Base-by-base conservation (phyloP, 2,329 filamentous ascomycete species). In the Aspergillus amoenus region DNA sequence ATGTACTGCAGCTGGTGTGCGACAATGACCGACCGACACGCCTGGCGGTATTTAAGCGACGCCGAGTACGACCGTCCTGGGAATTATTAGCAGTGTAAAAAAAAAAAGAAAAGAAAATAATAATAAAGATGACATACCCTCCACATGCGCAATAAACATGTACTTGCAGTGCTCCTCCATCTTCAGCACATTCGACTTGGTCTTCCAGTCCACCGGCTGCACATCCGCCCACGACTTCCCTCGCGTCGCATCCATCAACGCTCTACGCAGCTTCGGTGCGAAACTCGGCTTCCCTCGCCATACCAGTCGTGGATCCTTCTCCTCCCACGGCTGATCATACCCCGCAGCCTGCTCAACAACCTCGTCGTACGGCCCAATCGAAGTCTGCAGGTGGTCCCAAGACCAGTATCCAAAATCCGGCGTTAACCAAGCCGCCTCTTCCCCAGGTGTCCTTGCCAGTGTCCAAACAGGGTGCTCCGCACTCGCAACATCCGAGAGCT, bases 101-200 rank as follows among this genome's bases (percentile, higher is more conserved):
- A 24, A n/a, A 15, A 39, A 21, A 39, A 41, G 18, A 13, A 22
- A 48, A 43, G 15, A 22, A 43, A 32, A 24, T n/a, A 13, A n/a
- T 1, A n/a, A 24, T 8, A 7, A 24, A 17, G 18, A 11, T 34
- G 11, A 48, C 65, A 67, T 72, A 66, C 81, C 81, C 71, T 83
- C 81, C 3, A 80, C 81, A 61, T 83, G 80, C 3, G 79, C 76
- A 21, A 82, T 77, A 60, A 78, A 83, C 68, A 79, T 79, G 61
- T 82, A 83, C 30, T 74, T 73, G 67, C 81, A 83, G 65, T 82
- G 80, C 50, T 82, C 79, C 34, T 79, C 76, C 66, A 82, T 81
- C 27, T 69, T 73, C 4, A 82, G 65, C 6, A 81, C 74, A 55
- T 81, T 76, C 40, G 70, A 61, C 22, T 71, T 72, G 6, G 70